Conservation (phyloP, 176 grass and related monocot genomes). For the Musa acuminata region DNA sequence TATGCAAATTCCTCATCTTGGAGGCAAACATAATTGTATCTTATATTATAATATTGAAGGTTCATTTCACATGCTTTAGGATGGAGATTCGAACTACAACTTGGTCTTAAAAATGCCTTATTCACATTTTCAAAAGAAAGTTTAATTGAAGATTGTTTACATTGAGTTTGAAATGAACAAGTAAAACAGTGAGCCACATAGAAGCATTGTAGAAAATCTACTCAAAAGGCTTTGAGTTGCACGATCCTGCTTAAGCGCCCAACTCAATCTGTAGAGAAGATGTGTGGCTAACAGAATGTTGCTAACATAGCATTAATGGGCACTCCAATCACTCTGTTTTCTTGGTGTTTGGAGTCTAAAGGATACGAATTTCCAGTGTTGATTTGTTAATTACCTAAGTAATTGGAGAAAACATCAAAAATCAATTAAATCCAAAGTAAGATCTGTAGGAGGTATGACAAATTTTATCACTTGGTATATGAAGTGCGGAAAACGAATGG, state of each 20-base stretch:
- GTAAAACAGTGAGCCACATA: neutral
- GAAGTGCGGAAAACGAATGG: too few species aligned
- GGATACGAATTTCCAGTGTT: too few species aligned
- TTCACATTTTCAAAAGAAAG: neutral
- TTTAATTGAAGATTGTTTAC: neutral
- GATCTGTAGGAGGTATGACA: too few species aligned
- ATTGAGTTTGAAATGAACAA: neutral
- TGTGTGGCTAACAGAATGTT: too few species aligned
- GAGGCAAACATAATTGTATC: neutral
- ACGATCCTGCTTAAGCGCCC: neutral
- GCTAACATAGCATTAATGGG: too few species aligned
- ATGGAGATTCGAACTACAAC: neutral
- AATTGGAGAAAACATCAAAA: too few species aligned
- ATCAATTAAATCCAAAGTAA: too few species aligned
- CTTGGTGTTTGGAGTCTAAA: too few species aligned
- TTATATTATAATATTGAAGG: neutral
- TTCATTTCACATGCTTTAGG: neutral
- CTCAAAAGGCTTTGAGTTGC: neutral
- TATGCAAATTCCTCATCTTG: neutral
- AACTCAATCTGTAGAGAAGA: neutral
- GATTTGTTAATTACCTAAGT: too few species aligned
- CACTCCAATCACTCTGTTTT: too few species aligned
- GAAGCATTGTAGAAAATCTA: neutral
- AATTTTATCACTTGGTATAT: too few species aligned
- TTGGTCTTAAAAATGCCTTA: neutral